phyloP scores from a whole-genome alignment of 1,284 basidiomycete genomes.

The Microbotryomycetes sp. region DNA sequence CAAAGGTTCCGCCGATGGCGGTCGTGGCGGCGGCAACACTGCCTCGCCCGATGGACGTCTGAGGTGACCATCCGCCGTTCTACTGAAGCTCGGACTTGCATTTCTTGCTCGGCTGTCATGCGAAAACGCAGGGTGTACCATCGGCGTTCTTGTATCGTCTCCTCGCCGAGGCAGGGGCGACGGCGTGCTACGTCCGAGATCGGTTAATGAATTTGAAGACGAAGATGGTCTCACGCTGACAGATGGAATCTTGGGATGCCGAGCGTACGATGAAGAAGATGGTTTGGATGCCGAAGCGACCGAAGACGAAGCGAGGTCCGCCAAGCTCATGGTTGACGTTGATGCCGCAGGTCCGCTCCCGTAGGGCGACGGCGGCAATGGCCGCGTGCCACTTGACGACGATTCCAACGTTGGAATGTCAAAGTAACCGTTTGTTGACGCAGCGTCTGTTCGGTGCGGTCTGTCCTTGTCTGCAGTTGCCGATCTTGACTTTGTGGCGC shows the following conservation, averaged over 20 bases:
- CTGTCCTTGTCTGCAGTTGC: not conserved
- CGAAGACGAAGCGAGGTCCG: not conserved
- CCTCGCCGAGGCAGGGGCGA: not conserved
- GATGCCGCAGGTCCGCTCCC: not conserved
- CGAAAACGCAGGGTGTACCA: too few relatives aligned
- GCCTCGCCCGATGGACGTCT: not conserved
- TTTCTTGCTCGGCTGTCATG: too few relatives aligned
- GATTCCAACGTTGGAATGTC: not conserved
- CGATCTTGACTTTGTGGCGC: not conserved
- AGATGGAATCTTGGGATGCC: not conserved
- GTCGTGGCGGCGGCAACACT: not conserved
- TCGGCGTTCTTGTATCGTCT: not conserved
- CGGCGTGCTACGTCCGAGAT: not conserved
- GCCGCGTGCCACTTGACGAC: not conserved
- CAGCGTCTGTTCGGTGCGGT: not conserved
- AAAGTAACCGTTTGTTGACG: not conserved
- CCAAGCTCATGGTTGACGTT: not conserved
- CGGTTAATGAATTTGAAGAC: not conserved
- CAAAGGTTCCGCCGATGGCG: not conserved
- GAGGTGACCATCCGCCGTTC: not conserved
- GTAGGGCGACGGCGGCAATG: not conserved
- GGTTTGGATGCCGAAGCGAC: not conserved
- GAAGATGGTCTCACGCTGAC: not conserved
- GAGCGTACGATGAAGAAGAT: not conserved
- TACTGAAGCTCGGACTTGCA: not conserved